Base-by-base conservation (phyloP, 176 grass and related monocot species). In the Elymus sibiricus region DNA sequence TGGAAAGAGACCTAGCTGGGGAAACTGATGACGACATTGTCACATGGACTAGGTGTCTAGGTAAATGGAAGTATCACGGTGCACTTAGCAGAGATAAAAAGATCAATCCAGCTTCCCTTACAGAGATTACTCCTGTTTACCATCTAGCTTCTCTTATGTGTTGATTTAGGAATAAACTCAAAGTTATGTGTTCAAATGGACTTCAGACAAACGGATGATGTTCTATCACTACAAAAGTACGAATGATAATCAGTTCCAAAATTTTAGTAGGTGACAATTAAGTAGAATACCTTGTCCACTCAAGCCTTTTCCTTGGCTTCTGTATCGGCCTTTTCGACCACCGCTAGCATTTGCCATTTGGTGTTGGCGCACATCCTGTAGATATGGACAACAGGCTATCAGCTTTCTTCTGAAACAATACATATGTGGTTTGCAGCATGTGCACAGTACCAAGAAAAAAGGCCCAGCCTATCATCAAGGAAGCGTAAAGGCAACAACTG, bases 211-310 rank as follows among this genome's bases (percentile, higher is more conserved):
- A 63, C 14, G 11, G 19, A 2, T 0, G 4, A 16, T 53, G 25
- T 32, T 51, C 14, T 32, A 82, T 67, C 22, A 42, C 40, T 61
- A 61, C 43, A 51, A 5, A 9, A 69, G 43, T 81, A 82, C 1
- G 46, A 70, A 47, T 12, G 35, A 61, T 47, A 82, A 64, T 64
- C 64, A 38, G 37, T 61, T 69, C 10, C 53, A 69, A 3, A 37
- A 82, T 32, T 59, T 64, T 13, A 65, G 1, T 14, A 82, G 14
- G 58, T 61, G 12, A 24, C 24, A 9, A 19, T 26, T 31, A 39
- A 31, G 10, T 80, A 76, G 72, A 55, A 78, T 87, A 93, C 94
- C 87, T 87, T 91, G 92, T 79, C 78, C 84, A 51, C 72, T 82
- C 74, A 39, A 29, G 74, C 78, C 90, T 85, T 86, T 94, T 82